Evolutionary conservation across 108 stramenopile species (phyloP), one percentile per base, ranked within the genome.

Genomic region (Skeletonema costatum): DNA sequence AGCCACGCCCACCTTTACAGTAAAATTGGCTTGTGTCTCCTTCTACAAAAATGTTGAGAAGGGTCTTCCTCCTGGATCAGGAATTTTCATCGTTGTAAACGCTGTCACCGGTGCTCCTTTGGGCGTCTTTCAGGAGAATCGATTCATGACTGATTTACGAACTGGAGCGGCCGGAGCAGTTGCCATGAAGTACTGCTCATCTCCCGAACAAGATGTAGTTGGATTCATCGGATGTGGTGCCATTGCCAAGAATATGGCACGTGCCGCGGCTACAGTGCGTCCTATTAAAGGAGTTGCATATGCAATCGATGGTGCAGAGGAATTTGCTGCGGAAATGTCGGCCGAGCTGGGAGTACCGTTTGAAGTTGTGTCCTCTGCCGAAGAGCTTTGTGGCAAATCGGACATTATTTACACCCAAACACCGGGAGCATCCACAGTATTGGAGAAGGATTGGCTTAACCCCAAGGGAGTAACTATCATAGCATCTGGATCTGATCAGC

Each of bases 131-230:
- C 94, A 95, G 77, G 97, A 97, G 74, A 97, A 97, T 83, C 87
- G 97, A 8, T 93, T 88, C 91, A 96, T 97, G 92, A 97, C 97
- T n/a, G 97, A 97, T 78, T 81, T 97, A 33, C 87, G 97, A 38
- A 97, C 97, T 9, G 97, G 97, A 16, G 97, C 97, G 16, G 97
- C 97, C 8, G 97, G 97, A 42, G 97, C 91, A 44, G 84, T 97
- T 5, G 83, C 93, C 59, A 80, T 96, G 73, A 96, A 97, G 75
- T 84, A 97, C 76, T 96, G 92, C 80, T 82, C 87, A 0, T 69
- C 82, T 36, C 80, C 86, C 0, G 82, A 81, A 12, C 85, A 92
- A 65, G 81, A 89, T 74, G 80, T 89, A 19, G 89, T 97, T 44
- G 93, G 94, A 19, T 97, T 96, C 71, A 94, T 97, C 78, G 97